Conservation (phyloP, 2,329 filamentous ascomycete genomes). For the Microsporum ferrugineum region DNA sequence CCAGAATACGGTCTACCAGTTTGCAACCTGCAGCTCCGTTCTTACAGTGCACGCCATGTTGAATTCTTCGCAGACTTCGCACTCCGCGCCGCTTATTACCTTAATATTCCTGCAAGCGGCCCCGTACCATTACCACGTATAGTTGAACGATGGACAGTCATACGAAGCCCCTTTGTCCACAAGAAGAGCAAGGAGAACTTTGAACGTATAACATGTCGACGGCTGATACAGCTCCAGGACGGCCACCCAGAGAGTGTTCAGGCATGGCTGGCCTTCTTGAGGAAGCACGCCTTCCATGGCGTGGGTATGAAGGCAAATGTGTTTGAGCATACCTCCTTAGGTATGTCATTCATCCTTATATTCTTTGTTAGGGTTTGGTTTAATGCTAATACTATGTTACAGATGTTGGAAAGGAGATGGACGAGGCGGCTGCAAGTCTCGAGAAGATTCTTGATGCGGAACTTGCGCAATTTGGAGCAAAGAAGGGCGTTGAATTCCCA, state of each 20-base stretch:
- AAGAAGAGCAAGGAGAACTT: constrained; percentile 99
- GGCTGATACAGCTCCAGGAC: constrained; percentile 86
- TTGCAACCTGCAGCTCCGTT: constrained; percentile 85
- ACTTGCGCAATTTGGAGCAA: constrained; percentile 33
- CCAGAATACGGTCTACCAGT: constrained; percentile 66
- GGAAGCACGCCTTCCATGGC: constrained; percentile 89
- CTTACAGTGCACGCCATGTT: constrained; percentile 78
- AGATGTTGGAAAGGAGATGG: constrained; percentile 35
- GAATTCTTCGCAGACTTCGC: constrained; percentile 95
- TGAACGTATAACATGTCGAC: constrained; percentile 73
- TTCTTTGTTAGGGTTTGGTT: constrained; percentile 4
- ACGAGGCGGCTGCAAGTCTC: constrained; percentile 26
- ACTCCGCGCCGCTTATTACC: constrained; percentile 85
- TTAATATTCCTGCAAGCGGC: constrained; percentile 72
- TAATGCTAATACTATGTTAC: constrained; percentile 10
- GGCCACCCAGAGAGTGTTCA: constrained; percentile 81
- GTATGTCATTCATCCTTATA: constrained; percentile 35
- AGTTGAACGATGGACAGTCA: constrained; percentile 88
- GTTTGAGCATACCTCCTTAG: constrained; percentile 70
- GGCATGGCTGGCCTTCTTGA: constrained; percentile 81
- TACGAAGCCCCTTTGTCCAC: constrained; percentile 77
- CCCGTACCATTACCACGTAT: constrained; percentile 78
- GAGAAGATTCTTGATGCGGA: constrained; percentile 32
- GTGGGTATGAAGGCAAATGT: constrained; percentile 98
- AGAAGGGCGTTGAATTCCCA: constrained; percentile 21